phyloP scores from a whole-genome alignment of 495 filamentous ascomycete species.

The Parmelia sp. region DNA sequence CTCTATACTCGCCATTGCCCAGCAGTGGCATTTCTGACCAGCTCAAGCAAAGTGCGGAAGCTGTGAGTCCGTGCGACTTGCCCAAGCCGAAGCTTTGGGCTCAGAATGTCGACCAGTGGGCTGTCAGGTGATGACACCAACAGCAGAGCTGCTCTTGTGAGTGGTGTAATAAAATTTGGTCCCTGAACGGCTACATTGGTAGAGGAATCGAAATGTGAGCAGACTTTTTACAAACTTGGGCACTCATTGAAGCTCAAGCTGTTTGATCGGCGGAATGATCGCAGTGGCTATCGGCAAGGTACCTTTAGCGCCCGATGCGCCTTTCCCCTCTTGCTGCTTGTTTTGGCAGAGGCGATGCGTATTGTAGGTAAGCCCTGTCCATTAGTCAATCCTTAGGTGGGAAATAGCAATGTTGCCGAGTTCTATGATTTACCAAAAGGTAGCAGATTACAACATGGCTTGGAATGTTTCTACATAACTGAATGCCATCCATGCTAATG shows the following conservation, averaged over 20 bases:
- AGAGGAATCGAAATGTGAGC: neutral
- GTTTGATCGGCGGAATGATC: neutral
- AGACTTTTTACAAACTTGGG: neutral
- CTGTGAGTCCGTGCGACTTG: neutral
- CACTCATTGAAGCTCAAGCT: neutral
- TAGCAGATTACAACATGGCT: too few relatives aligned
- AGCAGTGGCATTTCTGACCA: constrained; percentile 22
- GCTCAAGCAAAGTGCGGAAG: constrained; percentile 7
- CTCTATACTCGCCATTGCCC: constrained; percentile 22
- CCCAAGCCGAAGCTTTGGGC: constrained; percentile 8
- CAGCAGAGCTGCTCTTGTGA: constrained; percentile 2
- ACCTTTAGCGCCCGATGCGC: neutral
- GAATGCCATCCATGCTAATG: too few relatives aligned
- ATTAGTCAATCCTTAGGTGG: too few relatives aligned
- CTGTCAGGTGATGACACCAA: neutral
- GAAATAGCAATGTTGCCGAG: too few relatives aligned
- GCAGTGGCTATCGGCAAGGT: neutral
- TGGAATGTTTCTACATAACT: too few relatives aligned
- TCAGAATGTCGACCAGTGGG: neutral
- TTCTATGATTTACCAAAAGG: too few relatives aligned
- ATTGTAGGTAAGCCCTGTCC: too few relatives aligned
- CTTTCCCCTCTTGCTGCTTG: neutral
- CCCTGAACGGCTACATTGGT: neutral
- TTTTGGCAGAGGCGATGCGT: neutral
- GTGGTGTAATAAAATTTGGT: neutral